Percentiles rank a stretch among this genome's conserved stretches.
Conservation (phyloP, 371 early-diverging fungal genomes). For the Choanephora cucurbitarum region DNA sequence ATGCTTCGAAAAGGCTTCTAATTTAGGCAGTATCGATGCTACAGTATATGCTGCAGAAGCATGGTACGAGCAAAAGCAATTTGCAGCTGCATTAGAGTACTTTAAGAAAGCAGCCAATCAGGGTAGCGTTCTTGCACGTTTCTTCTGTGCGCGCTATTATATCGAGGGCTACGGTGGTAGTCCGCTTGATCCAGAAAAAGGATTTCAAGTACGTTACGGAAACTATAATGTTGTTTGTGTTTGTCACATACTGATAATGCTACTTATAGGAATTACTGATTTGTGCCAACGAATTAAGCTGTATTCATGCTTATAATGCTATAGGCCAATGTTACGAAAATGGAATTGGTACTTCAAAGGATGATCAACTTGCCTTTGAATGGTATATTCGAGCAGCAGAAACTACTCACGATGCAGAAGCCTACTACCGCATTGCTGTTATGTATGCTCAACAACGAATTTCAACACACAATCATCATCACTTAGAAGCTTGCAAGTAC, state of each 20-base stretch:
- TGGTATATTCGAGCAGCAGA: constrained; percentile 45
- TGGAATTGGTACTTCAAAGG: constrained; percentile 43
- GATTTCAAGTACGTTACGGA: constrained; percentile 32
- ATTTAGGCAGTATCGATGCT: constrained; percentile 38
- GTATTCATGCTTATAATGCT: constrained; percentile 40
- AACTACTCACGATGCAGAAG: constrained; percentile 40
- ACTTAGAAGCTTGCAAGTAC: constrained; percentile 37
- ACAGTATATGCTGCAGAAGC: constrained; percentile 46
- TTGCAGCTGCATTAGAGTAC: constrained; percentile 43
- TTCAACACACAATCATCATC: constrained; percentile 13
- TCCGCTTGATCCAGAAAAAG: constrained; percentile 39
- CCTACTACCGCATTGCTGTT: constrained; percentile 42
- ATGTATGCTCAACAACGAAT: constrained; percentile 36
- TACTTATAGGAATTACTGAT: constrained; percentile 38
- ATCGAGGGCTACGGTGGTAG: constrained; percentile 42
- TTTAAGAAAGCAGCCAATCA: constrained; percentile 44
- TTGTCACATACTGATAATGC: neutral
- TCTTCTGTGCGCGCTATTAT: constrained; percentile 46
- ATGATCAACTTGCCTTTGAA: constrained; percentile 48
- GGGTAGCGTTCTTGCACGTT: constrained; percentile 39
- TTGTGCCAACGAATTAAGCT: constrained; percentile 41
- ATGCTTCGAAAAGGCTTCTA: constrained; percentile 46
- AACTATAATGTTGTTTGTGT: neutral
- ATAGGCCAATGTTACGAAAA: constrained; percentile 50
- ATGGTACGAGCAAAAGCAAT: constrained; percentile 50